A percentile compares a stretch with the other conserved stretches of the same genome.
Conservation (phyloP, 192 early-diverging fungal species). For the Borealophlyctis nickersoniae region DNA sequence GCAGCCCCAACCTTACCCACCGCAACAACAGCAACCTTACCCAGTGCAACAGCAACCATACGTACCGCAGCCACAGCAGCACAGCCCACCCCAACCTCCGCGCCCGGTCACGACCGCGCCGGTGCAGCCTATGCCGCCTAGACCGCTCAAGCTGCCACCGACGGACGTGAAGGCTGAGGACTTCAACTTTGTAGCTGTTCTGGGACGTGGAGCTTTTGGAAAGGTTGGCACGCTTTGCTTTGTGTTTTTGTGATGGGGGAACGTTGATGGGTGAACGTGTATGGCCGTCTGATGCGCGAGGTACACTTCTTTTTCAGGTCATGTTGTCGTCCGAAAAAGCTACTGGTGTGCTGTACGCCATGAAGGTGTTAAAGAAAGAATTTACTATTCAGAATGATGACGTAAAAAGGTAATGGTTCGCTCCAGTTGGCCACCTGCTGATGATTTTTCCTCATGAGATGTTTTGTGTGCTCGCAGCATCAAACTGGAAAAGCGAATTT, state of each 20-base stretch:
- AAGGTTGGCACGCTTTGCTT: too few species aligned
- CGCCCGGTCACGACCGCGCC: not conserved
- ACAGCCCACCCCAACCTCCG: not conserved
- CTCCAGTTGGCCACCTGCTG: too few species aligned
- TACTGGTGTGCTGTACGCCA: slow-evolving; percentile 80
- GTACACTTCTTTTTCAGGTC: too few species aligned
- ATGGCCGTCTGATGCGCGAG: not conserved
- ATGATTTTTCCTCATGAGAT: not conserved
- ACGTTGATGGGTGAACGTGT: too few species aligned
- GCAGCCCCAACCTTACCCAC: not conserved
- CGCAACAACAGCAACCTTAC: slow-evolving; percentile 15
- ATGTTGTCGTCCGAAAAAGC: slow-evolving; percentile 91
- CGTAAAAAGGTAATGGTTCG: too few species aligned
- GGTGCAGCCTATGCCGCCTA: not conserved
- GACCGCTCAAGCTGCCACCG: slow-evolving; percentile 14
- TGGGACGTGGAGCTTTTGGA: slow-evolving; percentile 97
- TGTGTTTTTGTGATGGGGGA: too few species aligned
- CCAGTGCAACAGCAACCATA: slow-evolving; percentile 14
- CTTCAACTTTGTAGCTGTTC: slow-evolving; percentile 69
- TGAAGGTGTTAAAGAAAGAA: slow-evolving; percentile 95
- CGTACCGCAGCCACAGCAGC: not conserved
- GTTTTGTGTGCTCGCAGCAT: slow-evolving; percentile 16
- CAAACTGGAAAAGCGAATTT: slow-evolving; percentile 80
- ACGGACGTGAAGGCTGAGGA: slow-evolving; percentile 45
- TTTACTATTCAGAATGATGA: slow-evolving; percentile 98